phyloP scores from a whole-genome alignment of 2,329 filamentous ascomycete genomes.

The Alternaria alternata region DNA sequence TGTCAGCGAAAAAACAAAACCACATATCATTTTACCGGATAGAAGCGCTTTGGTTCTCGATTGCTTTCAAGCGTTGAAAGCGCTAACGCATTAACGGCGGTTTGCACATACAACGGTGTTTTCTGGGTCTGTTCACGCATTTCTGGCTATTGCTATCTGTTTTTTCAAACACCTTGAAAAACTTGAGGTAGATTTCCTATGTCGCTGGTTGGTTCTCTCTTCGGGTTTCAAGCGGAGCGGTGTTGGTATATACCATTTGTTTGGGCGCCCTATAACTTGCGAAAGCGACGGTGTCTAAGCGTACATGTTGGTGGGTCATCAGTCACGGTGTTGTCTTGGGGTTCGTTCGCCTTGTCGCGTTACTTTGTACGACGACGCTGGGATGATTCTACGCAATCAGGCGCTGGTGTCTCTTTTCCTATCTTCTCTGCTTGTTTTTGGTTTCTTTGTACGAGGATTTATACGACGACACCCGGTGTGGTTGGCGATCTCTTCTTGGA shows the following conservation, averaged over 20 bases:
- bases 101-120: conserved; percentile 51
- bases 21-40: conserved; percentile 41
- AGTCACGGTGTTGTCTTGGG: conserved; percentile 22
- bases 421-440: conserved; percentile 15
- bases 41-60: conserved; percentile 50
- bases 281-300: conserved; percentile 50
- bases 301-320: conserved; percentile 30
- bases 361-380: conserved; percentile 43
- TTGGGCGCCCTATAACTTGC: conserved; percentile 47
- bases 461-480: conserved; percentile 26
- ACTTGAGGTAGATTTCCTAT: conserved; percentile 52
- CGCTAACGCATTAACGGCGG: conserved; percentile 51
- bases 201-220: conserved; percentile 38
- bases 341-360: conserved; percentile 41
- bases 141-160: conserved; percentile 42
- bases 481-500: conserved; percentile 39
- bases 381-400: conserved; percentile 50
- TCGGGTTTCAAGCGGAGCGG: conserved; percentile 43
- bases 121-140: conserved; percentile 41
- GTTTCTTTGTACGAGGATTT: conserved; percentile 48
- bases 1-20: conserved; percentile 45
- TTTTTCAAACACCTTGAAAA: conserved; percentile 47
- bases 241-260: conserved; percentile 53
- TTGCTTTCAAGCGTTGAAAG: neutral
- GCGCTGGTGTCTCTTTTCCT: conserved; percentile 30